Base-by-base conservation (phyloP, 2,329 filamentous ascomycete genomes). In the Beauveria australis region DNA sequence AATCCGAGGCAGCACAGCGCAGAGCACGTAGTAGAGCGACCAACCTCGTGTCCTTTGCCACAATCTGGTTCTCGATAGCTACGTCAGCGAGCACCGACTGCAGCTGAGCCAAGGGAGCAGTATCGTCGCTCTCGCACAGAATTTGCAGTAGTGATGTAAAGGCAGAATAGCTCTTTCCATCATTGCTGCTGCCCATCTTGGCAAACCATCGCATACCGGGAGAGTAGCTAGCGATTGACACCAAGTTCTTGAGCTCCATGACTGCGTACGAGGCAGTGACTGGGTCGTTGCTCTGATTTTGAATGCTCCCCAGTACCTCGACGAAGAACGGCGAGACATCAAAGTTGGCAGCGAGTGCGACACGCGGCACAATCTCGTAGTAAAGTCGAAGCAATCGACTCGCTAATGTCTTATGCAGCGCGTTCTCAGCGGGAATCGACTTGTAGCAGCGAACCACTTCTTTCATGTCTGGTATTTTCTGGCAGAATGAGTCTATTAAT, bases 141-240 rank as follows among this genome's bases (percentile, higher is more conserved):
- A 76, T 66, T 62, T 80, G 84, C 6, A 93, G 72, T 24, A 93
- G 79, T 0, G 86, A 85, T n/a, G 84, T 83, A 64, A 92, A 91
- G 0, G 89, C 88, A 4, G 89, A 91, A 3, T 66, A 67, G 7
- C 65, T 62, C 9, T 63, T 63, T 19, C 67, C 67, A 44, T 83
- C 76, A 1, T 73, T 70, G 1, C 80, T 80, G 1, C 80, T 80
- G 64, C 88, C 83, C 62, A 77, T 82, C 68, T 89, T 92, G 64
- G 89, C 82, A 77, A 94, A 97, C 93, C 93, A 97, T 64, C 89
- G 86, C 86, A 96, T 94, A 6, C 87, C 87, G 0, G 89, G 86
- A 3, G 92, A 95, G 67, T 87, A 85, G 64, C 86, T 84, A 3
- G 92, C 91, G 70, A 97, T 89, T 33, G 86, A 82, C 19, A 96